These are phyloP conservation scores for Arthrobotrys musiformis DNA, from an alignment of 2,329 filamentous ascomycete genomes.

Conservation along the genomic window DNA sequence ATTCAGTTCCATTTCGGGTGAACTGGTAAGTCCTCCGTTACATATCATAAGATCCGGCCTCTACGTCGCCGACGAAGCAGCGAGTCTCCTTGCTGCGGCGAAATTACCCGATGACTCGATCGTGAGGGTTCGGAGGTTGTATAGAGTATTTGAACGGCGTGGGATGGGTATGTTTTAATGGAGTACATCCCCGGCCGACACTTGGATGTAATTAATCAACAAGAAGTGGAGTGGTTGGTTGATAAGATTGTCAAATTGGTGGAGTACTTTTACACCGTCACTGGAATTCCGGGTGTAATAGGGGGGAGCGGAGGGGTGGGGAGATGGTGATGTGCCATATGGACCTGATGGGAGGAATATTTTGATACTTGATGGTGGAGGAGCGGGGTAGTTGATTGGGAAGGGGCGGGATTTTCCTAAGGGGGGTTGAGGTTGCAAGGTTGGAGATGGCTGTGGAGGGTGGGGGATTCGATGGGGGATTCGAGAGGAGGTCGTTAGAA, in stretches of 20 bases:
- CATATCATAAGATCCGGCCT: conserved; percentile 13
- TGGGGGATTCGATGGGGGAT: neutral
- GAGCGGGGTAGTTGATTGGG: conserved; percentile 11
- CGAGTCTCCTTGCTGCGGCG: neutral
- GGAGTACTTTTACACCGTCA: conserved; percentile 12
- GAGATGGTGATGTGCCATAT: conserved; percentile 15
- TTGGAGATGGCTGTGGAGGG: conserved; percentile 1
- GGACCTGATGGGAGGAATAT: conserved; percentile 3
- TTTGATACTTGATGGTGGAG: neutral
- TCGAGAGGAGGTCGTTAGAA: neutral
- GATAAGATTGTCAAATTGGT: neutral
- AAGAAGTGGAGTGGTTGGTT: neutral
- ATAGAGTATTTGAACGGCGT: neutral
- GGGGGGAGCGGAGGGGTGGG: neutral
- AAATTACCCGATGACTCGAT: neutral
- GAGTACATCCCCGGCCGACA: neutral
- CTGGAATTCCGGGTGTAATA: too few relatives aligned
- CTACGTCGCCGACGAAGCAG: neutral
- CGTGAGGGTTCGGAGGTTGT: conserved; percentile 11
- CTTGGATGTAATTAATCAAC: neutral
- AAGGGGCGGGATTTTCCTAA: conserved; percentile 21
- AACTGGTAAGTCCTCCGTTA: too few relatives aligned
- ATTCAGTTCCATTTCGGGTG: too few relatives aligned
- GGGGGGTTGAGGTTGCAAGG: conserved; percentile 8
- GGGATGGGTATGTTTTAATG: conserved; percentile 2